phyloP scores from a whole-genome alignment of 1,284 basidiomycete genomes.

The Coriolopsis trogii region DNA sequence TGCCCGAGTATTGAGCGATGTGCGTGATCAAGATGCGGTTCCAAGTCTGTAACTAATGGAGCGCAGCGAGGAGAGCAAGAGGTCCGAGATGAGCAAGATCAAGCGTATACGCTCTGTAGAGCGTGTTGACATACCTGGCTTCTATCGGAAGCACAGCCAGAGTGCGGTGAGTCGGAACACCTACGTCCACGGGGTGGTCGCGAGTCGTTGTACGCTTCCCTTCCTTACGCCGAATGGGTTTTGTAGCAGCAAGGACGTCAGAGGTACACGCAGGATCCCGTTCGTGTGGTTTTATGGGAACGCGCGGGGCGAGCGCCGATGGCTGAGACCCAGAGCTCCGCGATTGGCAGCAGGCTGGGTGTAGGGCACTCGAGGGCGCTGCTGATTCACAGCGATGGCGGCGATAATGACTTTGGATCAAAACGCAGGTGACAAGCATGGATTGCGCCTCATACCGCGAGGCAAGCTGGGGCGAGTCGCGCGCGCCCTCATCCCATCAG shows the following conservation, averaged over 20 bases:
- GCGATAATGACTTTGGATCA: slow-evolving; percentile 9
- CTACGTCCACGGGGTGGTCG: slow-evolving; percentile 6
- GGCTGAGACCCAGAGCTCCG: slow-evolving; percentile 3
- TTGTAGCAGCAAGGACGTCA: slow-evolving; percentile 2
- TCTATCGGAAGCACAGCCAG: not conserved
- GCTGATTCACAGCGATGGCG: slow-evolving; percentile 20
- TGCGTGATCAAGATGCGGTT: too few relatives aligned
- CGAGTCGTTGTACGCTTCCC: not conserved
- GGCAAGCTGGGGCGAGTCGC: too few relatives aligned
- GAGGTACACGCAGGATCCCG: too few relatives aligned
- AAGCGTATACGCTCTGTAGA: too few relatives aligned
- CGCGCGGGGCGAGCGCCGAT: not conserved
- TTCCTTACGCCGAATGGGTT: slow-evolving; percentile 4
- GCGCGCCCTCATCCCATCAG: slow-evolving; percentile 20
- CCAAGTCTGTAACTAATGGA: too few relatives aligned
- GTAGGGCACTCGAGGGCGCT: too few relatives aligned
- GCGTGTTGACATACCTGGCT: not conserved
- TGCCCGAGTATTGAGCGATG: too few relatives aligned
- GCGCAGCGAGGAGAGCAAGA: not conserved
- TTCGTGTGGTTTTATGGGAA: not conserved
- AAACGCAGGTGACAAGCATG: not conserved
- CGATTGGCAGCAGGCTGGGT: slow-evolving; percentile 15
- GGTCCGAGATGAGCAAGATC: not conserved
- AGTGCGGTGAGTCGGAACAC: not conserved
- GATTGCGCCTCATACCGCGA: not conserved